These are phyloP conservation scores for Pseudopyricularia cyperi DNA, from an alignment of 2,329 filamentous ascomycete genomes.

Conservation along the genomic window DNA sequence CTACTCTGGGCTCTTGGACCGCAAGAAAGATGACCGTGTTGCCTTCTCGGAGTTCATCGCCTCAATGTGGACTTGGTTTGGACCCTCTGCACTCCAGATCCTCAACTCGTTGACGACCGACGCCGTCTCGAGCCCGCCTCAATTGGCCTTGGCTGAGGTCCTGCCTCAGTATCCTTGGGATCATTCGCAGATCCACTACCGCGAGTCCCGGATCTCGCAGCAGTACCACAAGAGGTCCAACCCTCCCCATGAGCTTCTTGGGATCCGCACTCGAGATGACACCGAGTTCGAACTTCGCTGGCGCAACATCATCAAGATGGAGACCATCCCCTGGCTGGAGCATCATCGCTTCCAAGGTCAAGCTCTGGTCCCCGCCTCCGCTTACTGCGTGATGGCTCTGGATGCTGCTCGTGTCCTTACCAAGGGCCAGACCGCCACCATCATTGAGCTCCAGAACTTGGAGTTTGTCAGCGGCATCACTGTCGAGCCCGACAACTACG, in stretches of 20 bases:
- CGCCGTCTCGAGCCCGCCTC: neutral
- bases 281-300: slow-evolving; percentile 10
- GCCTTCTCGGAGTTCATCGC: slow-evolving; percentile 20
- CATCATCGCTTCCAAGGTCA: slow-evolving; percentile 29
- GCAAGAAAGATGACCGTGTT: slow-evolving; percentile 15
- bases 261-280: slow-evolving; percentile 5
- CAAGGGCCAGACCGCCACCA: slow-evolving; percentile 10
- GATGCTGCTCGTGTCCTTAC: slow-evolving; percentile 24
- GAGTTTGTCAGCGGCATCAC: slow-evolving; percentile 19
- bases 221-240: slow-evolving; percentile 7
- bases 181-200: slow-evolving; percentile 26
- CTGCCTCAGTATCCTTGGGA: slow-evolving; percentile 35
- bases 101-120: slow-evolving; percentile 9
- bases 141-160: slow-evolving; percentile 8
- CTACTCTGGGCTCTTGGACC: slow-evolving; percentile 18
- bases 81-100: slow-evolving; percentile 9
- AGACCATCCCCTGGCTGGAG: slow-evolving; percentile 21
- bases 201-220: slow-evolving; percentile 26
- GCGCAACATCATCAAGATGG: slow-evolving; percentile 11
- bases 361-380: slow-evolving; percentile 30
- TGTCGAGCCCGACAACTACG: slow-evolving; percentile 17
- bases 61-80: slow-evolving; percentile 19
- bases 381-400: slow-evolving; percentile 31
- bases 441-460: slow-evolving; percentile 19
- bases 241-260: slow-evolving; percentile 8